Evolutionary conservation across 176 grass and related monocot species (phyloP), one percentile per base, ranked within the genome.

Genomic region (Triticum monococcum): DNA sequence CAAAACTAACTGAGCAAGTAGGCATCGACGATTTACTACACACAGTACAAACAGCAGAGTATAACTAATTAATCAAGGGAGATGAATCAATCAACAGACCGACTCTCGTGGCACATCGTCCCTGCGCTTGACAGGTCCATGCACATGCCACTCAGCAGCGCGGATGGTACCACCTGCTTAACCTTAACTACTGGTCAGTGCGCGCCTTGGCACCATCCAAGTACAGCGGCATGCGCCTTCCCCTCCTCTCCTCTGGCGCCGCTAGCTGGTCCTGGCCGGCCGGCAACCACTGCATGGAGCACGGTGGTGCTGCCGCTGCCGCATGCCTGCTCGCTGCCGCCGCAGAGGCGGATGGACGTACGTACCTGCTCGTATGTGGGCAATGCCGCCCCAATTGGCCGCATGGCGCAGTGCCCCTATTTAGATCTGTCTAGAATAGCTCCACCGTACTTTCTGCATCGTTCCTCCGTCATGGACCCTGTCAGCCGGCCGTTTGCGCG

Each of bases 221-320:
- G 77, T 64, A 63, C 57, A 79, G 75, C 75, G n/a, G 75, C 74
- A 59, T 40, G 35, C 35, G 77, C 50, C 50, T 54, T 18, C 50
- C 3, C 50, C 50, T 54, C 48, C 1, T 14, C 33, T 22, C 62
- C 18, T 81, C 38, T 67, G 43, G 12, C 50, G 54, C 54, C 67
- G 68, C 82, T 85, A 57, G 68, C 82, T 85, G 82, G 87, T 85
- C 87, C 87, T 40, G 68, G 26, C 52, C 48, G 82, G 25, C 35
- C 66, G 77, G 82, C 77, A 85, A 75, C 88, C 59, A 26, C 88
- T 89, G 83, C 64, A 86, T 64, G 88, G 71, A 77, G 78, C 83
- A 30, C 63, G 40, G 79, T 79, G 76, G 54, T 23, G 28, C 67
- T 31, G 83, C 46, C 12, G 45, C 45, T 48, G 82, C 48, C 31